Evolutionary conservation across 2,329 filamentous ascomycete genomes (phyloP).

Genomic region (Coniochaeta hoffmannii): DNA sequence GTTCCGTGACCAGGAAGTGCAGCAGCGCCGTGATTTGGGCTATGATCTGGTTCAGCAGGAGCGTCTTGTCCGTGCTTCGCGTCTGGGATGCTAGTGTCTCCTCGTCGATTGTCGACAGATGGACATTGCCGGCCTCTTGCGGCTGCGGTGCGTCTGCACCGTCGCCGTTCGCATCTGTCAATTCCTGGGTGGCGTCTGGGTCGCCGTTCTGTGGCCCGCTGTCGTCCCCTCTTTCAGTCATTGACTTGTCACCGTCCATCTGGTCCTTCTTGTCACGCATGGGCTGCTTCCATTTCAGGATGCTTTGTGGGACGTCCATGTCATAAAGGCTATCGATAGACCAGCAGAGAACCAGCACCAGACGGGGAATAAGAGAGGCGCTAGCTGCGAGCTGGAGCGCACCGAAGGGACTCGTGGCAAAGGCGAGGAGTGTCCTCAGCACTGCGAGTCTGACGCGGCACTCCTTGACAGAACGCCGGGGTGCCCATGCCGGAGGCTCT

Average conservation of each 20-base stretch:
- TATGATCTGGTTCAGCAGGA: constrained; percentile 36
- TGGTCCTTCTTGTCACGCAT: background rate
- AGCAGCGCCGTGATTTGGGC: constrained; percentile 40
- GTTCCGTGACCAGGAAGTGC: constrained; percentile 44
- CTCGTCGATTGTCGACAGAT: background rate
- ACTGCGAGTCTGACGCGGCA: constrained; percentile 35
- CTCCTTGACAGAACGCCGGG: constrained; percentile 22
- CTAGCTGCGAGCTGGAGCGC: constrained; percentile 60
- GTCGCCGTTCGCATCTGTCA: background rate
- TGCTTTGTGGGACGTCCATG: constrained; percentile 31
- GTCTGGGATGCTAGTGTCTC: background rate
- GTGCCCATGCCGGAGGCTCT: constrained; percentile 41
- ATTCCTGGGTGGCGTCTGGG: constrained; percentile 3
- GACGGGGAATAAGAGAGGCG: constrained; percentile 61
- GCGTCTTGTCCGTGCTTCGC: constrained; percentile 7
- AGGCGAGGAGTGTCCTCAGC: constrained; percentile 48
- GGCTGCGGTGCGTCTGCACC: background rate
- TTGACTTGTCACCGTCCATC: background rate
- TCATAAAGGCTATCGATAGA: constrained; percentile 72
- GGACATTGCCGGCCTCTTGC: background rate
- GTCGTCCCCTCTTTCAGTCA: background rate
- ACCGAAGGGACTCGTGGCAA: constrained; percentile 57
- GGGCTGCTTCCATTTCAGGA: background rate
- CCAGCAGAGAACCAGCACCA: constrained; percentile 56
- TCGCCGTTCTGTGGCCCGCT: background rate